Percentiles rank a stretch among this genome's conserved stretches.
phyloP scores from a whole-genome alignment of 2,329 filamentous ascomycete genomes.

The Aspergillus caelatus region DNA sequence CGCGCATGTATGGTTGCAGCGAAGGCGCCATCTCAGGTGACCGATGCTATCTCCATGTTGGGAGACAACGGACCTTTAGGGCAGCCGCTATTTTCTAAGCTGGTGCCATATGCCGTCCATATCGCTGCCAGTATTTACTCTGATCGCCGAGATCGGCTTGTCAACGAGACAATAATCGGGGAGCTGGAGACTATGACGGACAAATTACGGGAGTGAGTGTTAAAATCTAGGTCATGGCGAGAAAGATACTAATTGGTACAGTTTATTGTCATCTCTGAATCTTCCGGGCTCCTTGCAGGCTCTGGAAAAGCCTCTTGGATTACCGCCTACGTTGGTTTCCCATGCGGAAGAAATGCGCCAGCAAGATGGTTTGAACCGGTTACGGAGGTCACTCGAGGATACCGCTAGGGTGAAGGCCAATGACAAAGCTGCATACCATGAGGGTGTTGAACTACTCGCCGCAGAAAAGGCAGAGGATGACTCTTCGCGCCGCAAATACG shows the following conservation, averaged over 20 bases:
- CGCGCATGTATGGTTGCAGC: slow-evolving; percentile 85
- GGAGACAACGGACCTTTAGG: slow-evolving; percentile 82
- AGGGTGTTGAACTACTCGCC: slow-evolving; percentile 76
- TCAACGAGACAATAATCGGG: slow-evolving; percentile 84
- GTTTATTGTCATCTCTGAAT: slow-evolving; percentile 75
- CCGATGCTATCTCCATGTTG: slow-evolving; percentile 76
- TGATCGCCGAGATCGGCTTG: slow-evolving; percentile 83
- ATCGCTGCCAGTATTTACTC: slow-evolving; percentile 94
- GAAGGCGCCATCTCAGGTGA: slow-evolving; percentile 78
- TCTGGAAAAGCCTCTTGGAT: slow-evolving; percentile 86
- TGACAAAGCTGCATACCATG: slow-evolving; percentile 77
- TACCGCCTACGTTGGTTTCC: slow-evolving; percentile 81
- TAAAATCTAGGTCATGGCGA: background rate
- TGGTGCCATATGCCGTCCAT: slow-evolving; percentile 95
- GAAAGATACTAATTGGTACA: slow-evolving; percentile 25
- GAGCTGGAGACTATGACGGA: slow-evolving; percentile 81
- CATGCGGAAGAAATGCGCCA: slow-evolving; percentile 94
- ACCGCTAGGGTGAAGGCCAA: slow-evolving; percentile 85
- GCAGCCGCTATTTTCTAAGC: slow-evolving; percentile 80
- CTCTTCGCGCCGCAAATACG: slow-evolving; percentile 72
- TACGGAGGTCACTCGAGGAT: slow-evolving; percentile 81
- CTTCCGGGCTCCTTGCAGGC: slow-evolving; percentile 92
- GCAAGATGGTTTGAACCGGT: slow-evolving; percentile 77
- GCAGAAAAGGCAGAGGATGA: slow-evolving; percentile 85
- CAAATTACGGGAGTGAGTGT: slow-evolving; percentile 68